phyloP scores from a whole-genome alignment of 345 rosid genomes.

The Salix brachista region DNA sequence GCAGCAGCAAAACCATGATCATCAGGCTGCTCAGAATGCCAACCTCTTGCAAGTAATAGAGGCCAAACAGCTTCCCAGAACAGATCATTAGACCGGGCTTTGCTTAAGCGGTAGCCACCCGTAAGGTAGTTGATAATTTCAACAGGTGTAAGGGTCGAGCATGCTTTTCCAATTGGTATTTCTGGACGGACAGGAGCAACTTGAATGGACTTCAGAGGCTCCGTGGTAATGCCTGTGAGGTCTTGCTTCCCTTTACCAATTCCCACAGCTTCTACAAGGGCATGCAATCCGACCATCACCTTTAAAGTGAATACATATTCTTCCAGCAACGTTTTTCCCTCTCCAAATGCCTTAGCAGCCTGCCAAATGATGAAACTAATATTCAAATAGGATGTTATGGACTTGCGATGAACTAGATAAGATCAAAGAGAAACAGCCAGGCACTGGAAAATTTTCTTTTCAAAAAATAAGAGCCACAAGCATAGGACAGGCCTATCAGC shows the following conservation, averaged over 20 bases:
- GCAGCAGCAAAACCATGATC: slow-evolving; percentile 32
- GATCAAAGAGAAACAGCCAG: neutral
- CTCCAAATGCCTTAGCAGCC: slow-evolving; percentile 52
- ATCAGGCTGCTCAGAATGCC: slow-evolving; percentile 54
- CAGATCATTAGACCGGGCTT: slow-evolving; percentile 46
- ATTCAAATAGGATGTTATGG: neutral
- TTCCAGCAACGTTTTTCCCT: slow-evolving; percentile 46
- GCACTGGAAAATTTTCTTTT: neutral
- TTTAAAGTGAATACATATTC: slow-evolving; percentile 42
- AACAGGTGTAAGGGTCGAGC: slow-evolving; percentile 38
- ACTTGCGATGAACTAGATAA: neutral
- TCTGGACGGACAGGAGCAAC: slow-evolving; percentile 26
- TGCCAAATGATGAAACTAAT: slow-evolving; percentile 18
- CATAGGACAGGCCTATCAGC: neutral
- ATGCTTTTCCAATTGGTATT: slow-evolving; percentile 49
- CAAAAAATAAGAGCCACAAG: neutral
- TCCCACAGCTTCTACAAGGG: slow-evolving; percentile 39
- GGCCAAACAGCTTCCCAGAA: slow-evolving; percentile 71
- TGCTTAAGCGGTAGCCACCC: slow-evolving; percentile 48
- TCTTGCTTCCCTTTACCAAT: slow-evolving; percentile 50
- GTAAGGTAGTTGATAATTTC: slow-evolving; percentile 45
- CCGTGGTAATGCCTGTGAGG: slow-evolving; percentile 39
- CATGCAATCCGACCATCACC: slow-evolving; percentile 25
- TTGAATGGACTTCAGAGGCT: slow-evolving; percentile 34
- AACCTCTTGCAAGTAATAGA: slow-evolving; percentile 51